Base-by-base conservation (phyloP, 2,329 filamentous ascomycete genomes). In the Paecilomyces formosus region DNA sequence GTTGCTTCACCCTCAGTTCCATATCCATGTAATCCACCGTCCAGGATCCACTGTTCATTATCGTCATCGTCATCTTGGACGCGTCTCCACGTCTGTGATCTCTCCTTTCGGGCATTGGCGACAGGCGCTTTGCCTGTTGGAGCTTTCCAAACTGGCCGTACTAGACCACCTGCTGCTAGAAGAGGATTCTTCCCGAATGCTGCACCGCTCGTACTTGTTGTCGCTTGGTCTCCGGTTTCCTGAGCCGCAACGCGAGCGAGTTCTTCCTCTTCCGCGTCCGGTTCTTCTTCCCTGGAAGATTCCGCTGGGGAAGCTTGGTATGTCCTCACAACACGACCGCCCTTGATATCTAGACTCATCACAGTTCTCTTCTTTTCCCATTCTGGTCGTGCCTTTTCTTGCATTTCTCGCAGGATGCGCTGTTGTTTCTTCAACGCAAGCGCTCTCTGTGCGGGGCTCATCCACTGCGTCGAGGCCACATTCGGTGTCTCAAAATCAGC, bases 291-390 rank as follows among this genome's bases (percentile, higher is more conserved):
- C 57, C 55, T 13, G 50, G 55, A 21, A 60, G 59, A 50, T 21
- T 69, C 69, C 15, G 64, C 63, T 56, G 68, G 57, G 60, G 76
- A 72, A 67, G 60, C 72, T 64, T 70, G 64, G 69, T 61, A 76
- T 58, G 60, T 73, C 60, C 83, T 85, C 3, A 94, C 86, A 2
- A 96, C 85, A 66, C 88, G 92, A 18, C 88, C 87, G 0, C 87
- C 88, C 8, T 87, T 86, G 0, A 96, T 77, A 70, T 96, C 91
- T 61, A 96, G 89, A 68, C 89, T 93, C 64, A 95, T 83, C 1
- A 97, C 88, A 60, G 94, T 87, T 65, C 83, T 85, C 59, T 90
- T 83, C 81, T 93, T 96, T 77, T 97, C 92, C 73, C 92, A 96
- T 62, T 95, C 92, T 0, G 92, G 91, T 55, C 84, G 80, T 3